Conservation (phyloP, 495 filamentous ascomycete species). For the Aspergillus bertholletiae region DNA sequence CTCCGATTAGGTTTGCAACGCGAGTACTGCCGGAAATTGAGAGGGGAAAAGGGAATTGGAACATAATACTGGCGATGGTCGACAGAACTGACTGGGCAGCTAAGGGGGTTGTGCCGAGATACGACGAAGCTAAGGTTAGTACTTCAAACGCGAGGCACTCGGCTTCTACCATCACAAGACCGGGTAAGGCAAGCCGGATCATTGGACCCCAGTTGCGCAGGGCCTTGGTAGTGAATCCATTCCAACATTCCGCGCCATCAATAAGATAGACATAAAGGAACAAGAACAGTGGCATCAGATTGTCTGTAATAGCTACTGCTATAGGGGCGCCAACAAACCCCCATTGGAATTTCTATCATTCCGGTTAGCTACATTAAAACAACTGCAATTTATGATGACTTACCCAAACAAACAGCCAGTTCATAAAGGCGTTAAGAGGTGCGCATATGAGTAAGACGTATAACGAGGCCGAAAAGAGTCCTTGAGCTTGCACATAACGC, state of each 20-base stretch:
- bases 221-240: slow-evolving; percentile 66
- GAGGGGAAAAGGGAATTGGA: slow-evolving; percentile 65
- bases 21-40: slow-evolving; percentile 62
- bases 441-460: slow-evolving; percentile 66
- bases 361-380: slow-evolving; percentile 7
- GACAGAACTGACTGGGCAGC: slow-evolving; percentile 66
- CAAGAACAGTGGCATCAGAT: slow-evolving; percentile 70
- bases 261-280: slow-evolving; percentile 65
- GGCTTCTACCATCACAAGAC: slow-evolving; percentile 88
- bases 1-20: slow-evolving; percentile 65
- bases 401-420: slow-evolving; percentile 74
- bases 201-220: slow-evolving; percentile 83
- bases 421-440: slow-evolving; percentile 68
- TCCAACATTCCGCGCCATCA: slow-evolving; percentile 67
- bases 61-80: slow-evolving; percentile 58
- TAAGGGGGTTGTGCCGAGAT: slow-evolving; percentile 65
- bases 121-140: slow-evolving; percentile 66
- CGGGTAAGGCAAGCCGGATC: slow-evolving; percentile 79
- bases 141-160: slow-evolving; percentile 86
- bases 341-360: slow-evolving; percentile 56
- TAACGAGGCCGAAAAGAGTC: slow-evolving; percentile 64
- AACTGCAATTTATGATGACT: slow-evolving; percentile 14
- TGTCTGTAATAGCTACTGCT: slow-evolving; percentile 78
- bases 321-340: slow-evolving; percentile 84
- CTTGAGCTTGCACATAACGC: slow-evolving; percentile 72